phyloP scores from a whole-genome alignment of 23 red algal species.

The Gracilaria caudata region DNA sequence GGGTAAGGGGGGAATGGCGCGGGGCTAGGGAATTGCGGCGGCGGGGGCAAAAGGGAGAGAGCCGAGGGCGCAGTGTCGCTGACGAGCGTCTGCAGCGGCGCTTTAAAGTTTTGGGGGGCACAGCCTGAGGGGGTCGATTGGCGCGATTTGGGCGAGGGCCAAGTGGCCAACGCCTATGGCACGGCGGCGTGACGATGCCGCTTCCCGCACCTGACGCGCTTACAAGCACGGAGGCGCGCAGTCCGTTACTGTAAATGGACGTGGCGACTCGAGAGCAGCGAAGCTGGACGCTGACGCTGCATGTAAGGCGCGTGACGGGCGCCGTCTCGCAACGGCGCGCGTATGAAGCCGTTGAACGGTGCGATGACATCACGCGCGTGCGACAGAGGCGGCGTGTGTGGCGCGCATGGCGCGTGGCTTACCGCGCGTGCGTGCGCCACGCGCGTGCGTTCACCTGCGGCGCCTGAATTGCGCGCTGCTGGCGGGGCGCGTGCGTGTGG shows the following conservation, averaged over 20 bases:
- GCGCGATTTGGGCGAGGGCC: neutral
- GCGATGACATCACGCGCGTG: neutral
- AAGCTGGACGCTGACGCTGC: neutral
- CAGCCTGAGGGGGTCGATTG: neutral
- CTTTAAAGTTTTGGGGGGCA: neutral
- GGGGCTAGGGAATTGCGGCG: neutral
- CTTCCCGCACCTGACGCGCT: slow-evolving; percentile 37
- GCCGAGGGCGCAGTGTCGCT: neutral
- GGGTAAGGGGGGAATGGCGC: neutral
- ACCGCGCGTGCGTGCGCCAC: neutral
- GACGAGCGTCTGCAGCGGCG: neutral
- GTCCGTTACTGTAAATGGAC: slow-evolving; percentile 8
- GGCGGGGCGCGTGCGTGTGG: neutral
- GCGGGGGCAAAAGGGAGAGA: neutral
- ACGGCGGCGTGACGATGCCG: neutral
- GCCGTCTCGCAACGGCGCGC: neutral
- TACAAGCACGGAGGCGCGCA: neutral
- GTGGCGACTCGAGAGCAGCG: neutral
- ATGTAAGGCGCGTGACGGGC: slow-evolving; percentile 1
- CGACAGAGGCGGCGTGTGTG: neutral
- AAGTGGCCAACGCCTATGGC: slow-evolving; percentile 6
- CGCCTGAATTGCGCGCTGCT: neutral
- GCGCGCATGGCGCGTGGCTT: neutral
- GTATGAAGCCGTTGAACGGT: slow-evolving; percentile 6
- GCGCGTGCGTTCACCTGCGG: neutral